Evolutionary conservation across 495 filamentous ascomycete species (phyloP).

Genomic region (Hyaloscypha bicolor): DNA sequence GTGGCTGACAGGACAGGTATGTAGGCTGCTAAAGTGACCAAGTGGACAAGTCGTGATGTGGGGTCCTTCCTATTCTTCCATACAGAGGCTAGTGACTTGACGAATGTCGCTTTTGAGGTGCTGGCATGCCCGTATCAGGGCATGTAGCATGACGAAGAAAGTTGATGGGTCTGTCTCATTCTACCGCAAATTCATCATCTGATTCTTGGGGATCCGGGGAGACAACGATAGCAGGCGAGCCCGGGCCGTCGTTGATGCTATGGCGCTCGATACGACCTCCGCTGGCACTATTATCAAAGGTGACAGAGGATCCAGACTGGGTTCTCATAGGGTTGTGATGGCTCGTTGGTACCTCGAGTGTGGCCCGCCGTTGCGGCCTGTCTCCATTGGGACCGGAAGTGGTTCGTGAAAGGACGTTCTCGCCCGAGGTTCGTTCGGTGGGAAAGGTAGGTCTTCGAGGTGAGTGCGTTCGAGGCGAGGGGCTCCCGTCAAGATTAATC

Average conservation of each 20-base stretch:
- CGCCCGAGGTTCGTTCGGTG: conserved; percentile 16
- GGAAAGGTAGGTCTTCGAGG: conserved; percentile 32
- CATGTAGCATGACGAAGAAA: too few species aligned
- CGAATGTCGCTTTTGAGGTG: too few species aligned
- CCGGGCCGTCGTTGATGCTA: not conserved
- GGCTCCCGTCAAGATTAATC: conserved; percentile 14
- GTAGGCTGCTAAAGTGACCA: too few species aligned
- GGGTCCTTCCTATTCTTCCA: too few species aligned
- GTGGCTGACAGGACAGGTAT: too few species aligned
- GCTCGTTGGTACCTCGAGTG: conserved; percentile 32
- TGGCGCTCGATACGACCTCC: not conserved
- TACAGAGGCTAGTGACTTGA: too few species aligned
- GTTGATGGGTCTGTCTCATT: too few species aligned
- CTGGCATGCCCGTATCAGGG: too few species aligned
- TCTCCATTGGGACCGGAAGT: conserved; percentile 14
- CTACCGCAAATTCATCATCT: too few species aligned
- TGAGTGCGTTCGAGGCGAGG: conserved; percentile 18
- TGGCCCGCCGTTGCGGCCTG: conserved; percentile 33
- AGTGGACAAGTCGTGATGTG: too few species aligned
- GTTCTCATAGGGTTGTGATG: not conserved
- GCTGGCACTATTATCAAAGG: not conserved
- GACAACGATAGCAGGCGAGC: not conserved
- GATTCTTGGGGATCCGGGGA: not conserved
- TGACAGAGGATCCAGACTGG: not conserved
- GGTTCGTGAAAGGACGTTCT: conserved; percentile 11